Evolutionary conservation across 2,329 filamentous ascomycete genomes (phyloP).

Genomic region (Cladobotryum mycophilum): DNA sequence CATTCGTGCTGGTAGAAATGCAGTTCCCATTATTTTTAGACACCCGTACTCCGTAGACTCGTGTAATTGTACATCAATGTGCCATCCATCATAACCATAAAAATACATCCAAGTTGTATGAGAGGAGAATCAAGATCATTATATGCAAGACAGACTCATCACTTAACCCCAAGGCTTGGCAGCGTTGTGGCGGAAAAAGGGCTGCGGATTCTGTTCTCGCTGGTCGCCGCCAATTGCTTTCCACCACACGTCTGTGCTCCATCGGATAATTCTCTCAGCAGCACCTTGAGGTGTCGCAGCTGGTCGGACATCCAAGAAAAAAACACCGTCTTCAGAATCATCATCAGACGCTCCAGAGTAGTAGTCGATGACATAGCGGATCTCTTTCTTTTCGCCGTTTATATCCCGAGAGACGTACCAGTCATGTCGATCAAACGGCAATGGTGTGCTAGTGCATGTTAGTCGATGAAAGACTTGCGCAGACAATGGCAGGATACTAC

Average conservation of each 20-base stretch:
- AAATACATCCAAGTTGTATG: background rate
- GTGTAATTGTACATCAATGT: too few species aligned
- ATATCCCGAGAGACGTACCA: conserved; percentile 81
- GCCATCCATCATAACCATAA: too few species aligned
- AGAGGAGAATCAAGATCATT: conserved; percentile 9
- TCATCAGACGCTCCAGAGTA: conserved; percentile 79
- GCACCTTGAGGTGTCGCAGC: conserved; percentile 76
- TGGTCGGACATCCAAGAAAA: conserved; percentile 90
- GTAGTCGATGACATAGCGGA: conserved; percentile 96
- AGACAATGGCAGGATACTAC: conserved; percentile 31
- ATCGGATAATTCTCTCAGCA: conserved; percentile 75
- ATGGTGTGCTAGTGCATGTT: conserved; percentile 53
- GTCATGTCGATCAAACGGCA: conserved; percentile 94
- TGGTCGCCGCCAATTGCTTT: conserved; percentile 69
- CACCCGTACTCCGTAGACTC: too few species aligned
- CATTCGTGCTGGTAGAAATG: too few species aligned
- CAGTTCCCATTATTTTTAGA: too few species aligned
- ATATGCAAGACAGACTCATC: background rate
- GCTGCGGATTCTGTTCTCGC: conserved; percentile 38
- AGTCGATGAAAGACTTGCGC: background rate
- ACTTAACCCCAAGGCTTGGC: conserved; percentile 15
- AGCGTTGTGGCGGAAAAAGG: conserved; percentile 25
- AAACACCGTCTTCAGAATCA: conserved; percentile 77
- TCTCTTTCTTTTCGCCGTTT: conserved; percentile 63
- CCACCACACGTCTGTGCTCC: conserved; percentile 95